A percentile compares a stretch with the other conserved stretches of the same genome.
phyloP scores from a whole-genome alignment of 441 rosid genomes.

The Adansonia madagascariensis region DNA sequence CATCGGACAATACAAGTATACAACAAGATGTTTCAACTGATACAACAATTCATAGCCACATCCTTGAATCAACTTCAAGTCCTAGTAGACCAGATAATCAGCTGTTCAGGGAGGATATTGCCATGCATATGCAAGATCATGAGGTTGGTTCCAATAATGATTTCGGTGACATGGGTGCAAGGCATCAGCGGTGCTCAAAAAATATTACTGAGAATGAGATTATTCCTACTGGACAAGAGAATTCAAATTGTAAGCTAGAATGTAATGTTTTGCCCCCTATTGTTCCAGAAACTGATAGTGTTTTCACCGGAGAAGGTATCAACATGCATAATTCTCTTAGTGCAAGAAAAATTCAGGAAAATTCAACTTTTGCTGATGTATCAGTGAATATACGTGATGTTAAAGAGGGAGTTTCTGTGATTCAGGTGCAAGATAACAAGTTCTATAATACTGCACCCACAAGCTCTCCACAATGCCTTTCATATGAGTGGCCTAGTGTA shows the following conservation, averaged over 20 bases:
- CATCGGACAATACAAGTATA: conserved; percentile 29
- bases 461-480: conserved; percentile 56
- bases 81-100: conserved; percentile 42
- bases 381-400: conserved; percentile 37
- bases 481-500: conserved; percentile 87
- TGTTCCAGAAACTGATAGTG: conserved; percentile 35
- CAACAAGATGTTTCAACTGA: conserved; percentile 35
- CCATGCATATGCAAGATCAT: conserved; percentile 30
- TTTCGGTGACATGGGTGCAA: conserved; percentile 23
- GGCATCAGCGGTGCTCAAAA: conserved; percentile 25
- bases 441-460: conserved; percentile 42
- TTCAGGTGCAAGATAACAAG: conserved; percentile 45
- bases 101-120: conserved; percentile 37
- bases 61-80: conserved; percentile 32
- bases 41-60: conserved; percentile 29
- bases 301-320: conserved; percentile 40
- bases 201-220: conserved; percentile 27
- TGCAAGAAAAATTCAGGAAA: conserved; percentile 43
- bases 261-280: conserved; percentile 35
- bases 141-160: conserved; percentile 40
- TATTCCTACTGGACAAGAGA: conserved; percentile 34
- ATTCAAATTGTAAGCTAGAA: conserved; percentile 34
- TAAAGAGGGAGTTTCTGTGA: conserved; percentile 45
- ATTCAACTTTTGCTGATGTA: conserved; percentile 35
- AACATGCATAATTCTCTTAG: conserved; percentile 36